A percentile compares a stretch with the other conserved stretches of the same genome.
Evolutionary conservation across 176 grass and related monocot species (phyloP).

Genomic region (Puya raimondii): DNA sequence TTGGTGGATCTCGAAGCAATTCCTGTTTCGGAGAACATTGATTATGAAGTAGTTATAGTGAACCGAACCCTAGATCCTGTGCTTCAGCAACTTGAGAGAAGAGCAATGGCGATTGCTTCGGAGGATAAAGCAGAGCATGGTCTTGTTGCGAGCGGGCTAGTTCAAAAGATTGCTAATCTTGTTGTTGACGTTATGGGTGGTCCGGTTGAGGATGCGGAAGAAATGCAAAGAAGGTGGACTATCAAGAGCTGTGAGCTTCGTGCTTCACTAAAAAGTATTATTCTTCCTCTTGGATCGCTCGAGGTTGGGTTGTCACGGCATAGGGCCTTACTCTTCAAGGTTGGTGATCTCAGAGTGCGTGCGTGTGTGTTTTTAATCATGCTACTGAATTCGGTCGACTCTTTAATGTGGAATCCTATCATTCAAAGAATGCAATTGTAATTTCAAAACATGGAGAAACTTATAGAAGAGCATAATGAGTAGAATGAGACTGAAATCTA

Average conservation of each 20-base stretch:
- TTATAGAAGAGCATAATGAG: no score
- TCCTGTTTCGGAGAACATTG: constrained; percentile 9
- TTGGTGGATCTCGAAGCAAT: constrained; percentile 33
- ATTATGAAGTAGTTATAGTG: constrained; percentile 53
- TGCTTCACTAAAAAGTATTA: constrained; percentile 37
- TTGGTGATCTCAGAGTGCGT: constrained; percentile 23
- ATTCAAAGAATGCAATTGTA: background rate
- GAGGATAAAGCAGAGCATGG: constrained; percentile 27
- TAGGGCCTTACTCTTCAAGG: constrained; percentile 94
- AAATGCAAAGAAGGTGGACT: constrained; percentile 46
- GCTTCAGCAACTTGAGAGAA: constrained; percentile 51
- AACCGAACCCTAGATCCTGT: constrained; percentile 39
- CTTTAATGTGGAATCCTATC: constrained; percentile 4
- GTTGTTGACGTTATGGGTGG: constrained; percentile 75
- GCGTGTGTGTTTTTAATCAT: constrained; percentile 1
- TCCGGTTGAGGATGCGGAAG: constrained; percentile 69
- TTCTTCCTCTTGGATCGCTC: constrained; percentile 77
- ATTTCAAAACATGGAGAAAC: no score
- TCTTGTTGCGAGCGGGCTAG: constrained; percentile 35
- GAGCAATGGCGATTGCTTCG: constrained; percentile 28
- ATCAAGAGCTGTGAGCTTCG: constrained; percentile 35
- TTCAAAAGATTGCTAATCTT: constrained; percentile 60
- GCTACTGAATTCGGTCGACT: background rate
- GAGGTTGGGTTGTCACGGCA: constrained; percentile 67
- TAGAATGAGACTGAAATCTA: no score